Evolutionary conservation across 805 yeast genomes (phyloP), one percentile per base, ranked within the genome.

Genomic region (Candida anglica): DNA sequence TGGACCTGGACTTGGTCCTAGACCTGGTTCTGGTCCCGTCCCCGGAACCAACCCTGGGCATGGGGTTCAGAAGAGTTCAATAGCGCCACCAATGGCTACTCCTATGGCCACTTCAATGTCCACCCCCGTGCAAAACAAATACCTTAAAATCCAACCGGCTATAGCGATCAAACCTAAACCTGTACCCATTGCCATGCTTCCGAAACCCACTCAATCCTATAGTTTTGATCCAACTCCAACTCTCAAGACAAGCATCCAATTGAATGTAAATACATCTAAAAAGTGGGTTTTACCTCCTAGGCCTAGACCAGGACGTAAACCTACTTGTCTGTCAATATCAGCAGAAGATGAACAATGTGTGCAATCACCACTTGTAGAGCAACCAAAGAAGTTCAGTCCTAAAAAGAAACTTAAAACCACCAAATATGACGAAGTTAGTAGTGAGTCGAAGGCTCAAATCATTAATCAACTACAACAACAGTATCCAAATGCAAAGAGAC

Each of bases 301-400:
- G 30, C 69, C 69, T 3, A 47, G 69, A 14, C 68, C 69, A 3
- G 71, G 71, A 9, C 43, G 72, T 20, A 66, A 62, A 35, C 69
- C 71, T 3, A 32, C 37, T 13, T 23, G 28, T 2, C 13, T 9
- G 11, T 9, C 30, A 15, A 9, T 10, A 13, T 19, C 7, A 21
- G 10, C 17, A 13, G 19, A 10, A 20, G 10, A 4, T 29, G n/a
- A 14, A 21, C 15, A 11, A 20, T 15, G 19, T 13, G 19, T 6
- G 26, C 32, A 6, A 28, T 11, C 13, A n/a, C 32, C 23, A 23
- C 13, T 13, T 8, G 15, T 25, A n/a, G 10, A 26, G 28, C 28
- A 10, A 26, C 15, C 6, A 11, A 13, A 26, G 28, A 32, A 32
- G 11, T 25, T 29, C 3, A 26, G 34, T 22, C 37, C 48, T 24